A percentile compares a stretch with the other conserved stretches of the same genome.
These are phyloP conservation scores for Leavenworthia alabamica DNA, from an alignment of 345 rosid genomes.

Conservation along the genomic window DNA sequence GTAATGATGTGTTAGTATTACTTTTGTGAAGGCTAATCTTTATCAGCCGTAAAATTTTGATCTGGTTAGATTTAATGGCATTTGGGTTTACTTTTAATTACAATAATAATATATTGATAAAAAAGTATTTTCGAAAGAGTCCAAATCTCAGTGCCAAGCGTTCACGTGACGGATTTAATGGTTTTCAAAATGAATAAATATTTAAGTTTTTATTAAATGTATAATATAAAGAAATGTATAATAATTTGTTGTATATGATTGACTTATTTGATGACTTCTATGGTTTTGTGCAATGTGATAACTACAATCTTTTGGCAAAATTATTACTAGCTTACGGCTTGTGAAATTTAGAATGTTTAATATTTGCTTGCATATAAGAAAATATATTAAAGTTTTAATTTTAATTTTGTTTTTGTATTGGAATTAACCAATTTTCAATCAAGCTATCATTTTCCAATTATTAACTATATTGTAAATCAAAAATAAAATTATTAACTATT, in stretches of 20 bases:
- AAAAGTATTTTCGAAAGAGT: slow-evolving; percentile 10
- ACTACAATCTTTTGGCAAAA: neutral
- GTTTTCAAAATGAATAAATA: slow-evolving; percentile 5
- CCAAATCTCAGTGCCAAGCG: slow-evolving; percentile 24
- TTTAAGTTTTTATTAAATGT: neutral
- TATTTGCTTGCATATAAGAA: neutral
- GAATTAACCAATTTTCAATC: neutral
- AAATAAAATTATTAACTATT: neutral
- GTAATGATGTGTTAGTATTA: neutral
- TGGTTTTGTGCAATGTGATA: neutral
- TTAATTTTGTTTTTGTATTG: neutral
- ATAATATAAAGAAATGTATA: neutral
- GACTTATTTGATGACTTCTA: slow-evolving; percentile 8
- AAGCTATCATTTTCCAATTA: neutral
- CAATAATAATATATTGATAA: neutral
- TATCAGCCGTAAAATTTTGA: too few relatives aligned
- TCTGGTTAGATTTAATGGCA: neutral
- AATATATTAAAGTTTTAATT: neutral
- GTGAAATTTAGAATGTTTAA: neutral
- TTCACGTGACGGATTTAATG: slow-evolving; percentile 33
- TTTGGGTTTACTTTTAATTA: neutral
- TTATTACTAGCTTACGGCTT: neutral
- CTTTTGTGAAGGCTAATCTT: neutral
- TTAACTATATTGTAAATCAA: neutral
- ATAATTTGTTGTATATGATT: neutral